phyloP scores from a whole-genome alignment of 495 filamentous ascomycete species.

The Cercophora newfieldiana region DNA sequence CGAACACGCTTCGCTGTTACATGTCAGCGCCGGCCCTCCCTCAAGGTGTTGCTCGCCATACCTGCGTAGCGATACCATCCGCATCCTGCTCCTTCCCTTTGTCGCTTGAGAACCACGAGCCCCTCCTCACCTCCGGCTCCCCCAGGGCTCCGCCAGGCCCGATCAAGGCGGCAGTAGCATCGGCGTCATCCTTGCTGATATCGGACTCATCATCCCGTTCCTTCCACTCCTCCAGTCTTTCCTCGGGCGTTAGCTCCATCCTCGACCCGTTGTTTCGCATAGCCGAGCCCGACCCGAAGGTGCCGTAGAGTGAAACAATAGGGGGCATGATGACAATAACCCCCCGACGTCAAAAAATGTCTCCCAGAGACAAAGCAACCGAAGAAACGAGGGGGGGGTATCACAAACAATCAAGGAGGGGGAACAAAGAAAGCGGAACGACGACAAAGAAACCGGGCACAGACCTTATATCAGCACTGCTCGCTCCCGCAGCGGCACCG shows the following conservation, averaged over 20 bases:
- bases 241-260: slow-evolving; percentile 14
- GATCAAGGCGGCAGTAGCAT: slow-evolving; percentile 26
- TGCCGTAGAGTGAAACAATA: slow-evolving; percentile 19
- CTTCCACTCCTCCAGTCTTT: slow-evolving; percentile 27
- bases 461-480: slow-evolving; percentile 15
- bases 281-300: slow-evolving; percentile 18
- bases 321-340: slow-evolving; percentile 16
- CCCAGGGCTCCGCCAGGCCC: slow-evolving; percentile 9
- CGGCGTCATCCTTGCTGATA: slow-evolving; percentile 28
- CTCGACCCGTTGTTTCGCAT: neutral
- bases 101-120: slow-evolving; percentile 17
- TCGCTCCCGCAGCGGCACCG: neutral
- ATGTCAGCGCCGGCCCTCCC: neutral
- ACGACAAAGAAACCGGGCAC: neutral
- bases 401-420: neutral
- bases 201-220: slow-evolving; percentile 24
- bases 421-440: neutral
- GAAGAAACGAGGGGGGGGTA: neutral
- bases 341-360: neutral
- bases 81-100: slow-evolving; percentile 21
- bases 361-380: neutral
- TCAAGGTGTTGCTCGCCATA: neutral
- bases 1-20: slow-evolving; percentile 38
- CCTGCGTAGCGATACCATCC: slow-evolving; percentile 26
- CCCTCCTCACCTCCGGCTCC: slow-evolving; percentile 16